Evolutionary conservation across 2,329 filamentous ascomycete species (phyloP).

Genomic region (Paraphaeosphaeria sporulosa): DNA sequence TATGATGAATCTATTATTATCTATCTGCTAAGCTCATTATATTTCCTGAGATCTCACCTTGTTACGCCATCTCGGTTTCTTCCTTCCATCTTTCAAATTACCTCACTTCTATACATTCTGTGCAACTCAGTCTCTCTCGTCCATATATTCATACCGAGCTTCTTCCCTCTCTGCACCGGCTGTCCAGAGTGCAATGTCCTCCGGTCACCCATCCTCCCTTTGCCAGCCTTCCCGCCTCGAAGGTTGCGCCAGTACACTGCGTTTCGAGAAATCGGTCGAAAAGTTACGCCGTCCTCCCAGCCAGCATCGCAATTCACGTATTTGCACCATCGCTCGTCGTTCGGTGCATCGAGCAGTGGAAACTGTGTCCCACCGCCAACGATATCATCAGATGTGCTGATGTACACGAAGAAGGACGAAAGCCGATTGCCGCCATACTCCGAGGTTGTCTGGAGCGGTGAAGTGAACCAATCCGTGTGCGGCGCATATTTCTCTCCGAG

Average conservation of each 20-base stretch:
- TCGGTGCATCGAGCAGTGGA: slow-evolving; percentile 57
- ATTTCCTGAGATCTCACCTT: neutral
- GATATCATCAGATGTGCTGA: slow-evolving; percentile 52
- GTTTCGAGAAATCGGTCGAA: slow-evolving; percentile 63
- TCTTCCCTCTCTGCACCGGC: slow-evolving; percentile 61
- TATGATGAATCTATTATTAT: slow-evolving; percentile 1
- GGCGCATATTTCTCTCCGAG: slow-evolving; percentile 61
- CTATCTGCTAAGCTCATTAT: neutral
- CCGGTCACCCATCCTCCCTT: slow-evolving; percentile 60
- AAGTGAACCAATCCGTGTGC: slow-evolving; percentile 63
- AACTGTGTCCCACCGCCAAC: slow-evolving; percentile 67
- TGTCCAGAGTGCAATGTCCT: slow-evolving; percentile 60
- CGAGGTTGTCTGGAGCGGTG: slow-evolving; percentile 22
- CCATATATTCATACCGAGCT: slow-evolving; percentile 52
- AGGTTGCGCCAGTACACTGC: slow-evolving; percentile 69
- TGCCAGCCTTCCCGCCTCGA: slow-evolving; percentile 54
- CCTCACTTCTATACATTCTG: slow-evolving; percentile 26
- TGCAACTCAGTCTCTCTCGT: slow-evolving; percentile 30
- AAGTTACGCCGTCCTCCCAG: slow-evolving; percentile 58
- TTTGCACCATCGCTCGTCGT: slow-evolving; percentile 59
- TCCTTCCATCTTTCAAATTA: slow-evolving; percentile 10
- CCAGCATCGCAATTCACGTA: slow-evolving; percentile 60
- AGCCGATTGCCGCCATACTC: slow-evolving; percentile 48
- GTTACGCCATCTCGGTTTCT: neutral
- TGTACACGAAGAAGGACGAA: slow-evolving; percentile 68